Base-by-base conservation (phyloP, 140 eudicot genomes). In the Ambrosia hybrid region DNA sequence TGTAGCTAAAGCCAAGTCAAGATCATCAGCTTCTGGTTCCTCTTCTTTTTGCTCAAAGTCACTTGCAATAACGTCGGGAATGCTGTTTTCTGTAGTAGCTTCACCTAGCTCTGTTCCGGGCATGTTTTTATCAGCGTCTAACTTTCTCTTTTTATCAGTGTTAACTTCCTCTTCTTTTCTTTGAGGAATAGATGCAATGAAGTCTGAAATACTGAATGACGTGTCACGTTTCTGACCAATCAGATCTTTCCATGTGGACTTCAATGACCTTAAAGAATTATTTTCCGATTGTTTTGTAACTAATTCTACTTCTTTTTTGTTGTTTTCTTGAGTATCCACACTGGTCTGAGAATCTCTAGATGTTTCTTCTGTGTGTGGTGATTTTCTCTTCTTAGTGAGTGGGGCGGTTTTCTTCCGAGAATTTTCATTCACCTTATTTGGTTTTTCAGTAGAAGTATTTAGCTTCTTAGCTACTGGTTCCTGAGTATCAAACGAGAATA, bases 211-310 rank as follows among this genome's bases (percentile, higher is more conserved):
- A 73, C 46, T 64, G 78, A 85, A 83, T 33, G 81, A 72, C 11
- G 76, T 67, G 12, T 55, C 52, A 5, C 59, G 84, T 66, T 56
- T 85, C 56, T 74, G 72, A 39, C 81, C 86, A 51, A 82, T 61
- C 75, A 85, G 64, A 70, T 71, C 73, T 79, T 52, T 89, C 92
- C 91, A 87, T 69, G 87, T 62, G 4, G 89, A 82, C 79, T 87
- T 89, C 14, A 83, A 78, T 61, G 89, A 57, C 75, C 83, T 70
- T 56, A 78, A 33, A 68, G 81, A 72, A 53, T 62, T 76, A 39
- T 26, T n/a, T 69, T 5, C 65, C 17, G 80, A 48, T 76, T 71
- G 78, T 59, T 56, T 78, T 48, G 76, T 56, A 59, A 16, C 81
- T 15, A 77, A 67, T 64, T 85, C 75, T 11, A 57, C 51, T 15